Conservation (phyloP, 2,329 filamentous ascomycete species). For the Botryotinia narcissicola region DNA sequence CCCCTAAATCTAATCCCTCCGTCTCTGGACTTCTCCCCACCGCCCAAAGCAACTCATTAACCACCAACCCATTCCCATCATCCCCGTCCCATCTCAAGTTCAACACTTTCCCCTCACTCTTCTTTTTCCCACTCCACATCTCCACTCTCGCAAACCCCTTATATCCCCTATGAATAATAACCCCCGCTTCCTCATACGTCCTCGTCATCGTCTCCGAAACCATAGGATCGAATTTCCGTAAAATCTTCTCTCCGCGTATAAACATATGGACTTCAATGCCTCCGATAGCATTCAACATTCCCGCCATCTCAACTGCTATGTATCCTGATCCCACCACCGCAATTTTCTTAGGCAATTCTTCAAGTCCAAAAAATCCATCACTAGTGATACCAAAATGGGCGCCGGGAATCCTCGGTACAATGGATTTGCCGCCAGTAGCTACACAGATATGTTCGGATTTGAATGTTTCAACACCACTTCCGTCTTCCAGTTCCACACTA, state of each 20-base stretch:
- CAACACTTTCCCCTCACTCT: conserved; percentile 45
- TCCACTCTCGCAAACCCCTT: conserved; percentile 48
- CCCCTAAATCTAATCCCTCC: conserved; percentile 43
- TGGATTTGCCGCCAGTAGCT: conserved; percentile 48
- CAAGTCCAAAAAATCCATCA: conserved; percentile 51
- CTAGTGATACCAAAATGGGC: conserved; percentile 50
- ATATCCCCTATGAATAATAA: conserved; percentile 48
- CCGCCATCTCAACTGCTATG: conserved; percentile 43
- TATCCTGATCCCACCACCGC: conserved; percentile 49
- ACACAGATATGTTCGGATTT: conserved; percentile 48
- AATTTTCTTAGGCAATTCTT: conserved; percentile 49
- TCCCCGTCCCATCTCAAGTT: conserved; percentile 42
- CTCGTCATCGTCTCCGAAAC: conserved; percentile 51
- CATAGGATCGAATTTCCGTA: conserved; percentile 53
- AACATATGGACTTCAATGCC: conserved; percentile 51
- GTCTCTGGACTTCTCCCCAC: conserved; percentile 48
- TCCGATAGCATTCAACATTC: conserved; percentile 47
- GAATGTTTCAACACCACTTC: conserved; percentile 41
- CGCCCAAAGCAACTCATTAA: conserved; percentile 52
- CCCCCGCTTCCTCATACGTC: conserved; percentile 48
- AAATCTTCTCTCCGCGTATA: conserved; percentile 47
- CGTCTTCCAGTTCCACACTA: conserved; percentile 45
- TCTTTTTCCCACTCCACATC: conserved; percentile 29
- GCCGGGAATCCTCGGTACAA: conserved; percentile 42
- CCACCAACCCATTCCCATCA: conserved; percentile 45